Evolutionary conservation across 768 basidiomycete species (phyloP), one percentile per base, ranked within the genome.

Genomic region (Tephrocybe sp.): DNA sequence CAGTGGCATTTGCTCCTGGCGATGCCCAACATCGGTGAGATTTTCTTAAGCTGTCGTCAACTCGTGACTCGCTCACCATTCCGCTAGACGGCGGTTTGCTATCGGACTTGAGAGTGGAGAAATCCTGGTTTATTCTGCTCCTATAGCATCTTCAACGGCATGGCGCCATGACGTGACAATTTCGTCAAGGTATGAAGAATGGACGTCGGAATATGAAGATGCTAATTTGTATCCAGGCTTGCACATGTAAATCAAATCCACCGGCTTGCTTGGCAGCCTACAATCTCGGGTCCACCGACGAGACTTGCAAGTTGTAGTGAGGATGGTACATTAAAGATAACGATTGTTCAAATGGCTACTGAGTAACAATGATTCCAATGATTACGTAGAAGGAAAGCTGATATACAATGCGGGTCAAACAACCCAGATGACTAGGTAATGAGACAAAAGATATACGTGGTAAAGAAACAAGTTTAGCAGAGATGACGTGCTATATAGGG

Each of bases 221-320:
- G 47, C 33, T 27, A 38, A 47, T 38, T 3, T 36, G 45, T 33
- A 46, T 50, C 7, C 25, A 95, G 92, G 11, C 54, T 76, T 34
- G 82, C 84, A 4, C 93, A 95, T 64, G 75, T 86, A 29, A 81
- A 83, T 53, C 86, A 91, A 48, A 78, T 97, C 42, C 83, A 94
- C 58, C 79, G 79, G 49, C 70, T 97, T 47, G 75, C 83, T n/a
- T 97, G 91, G 91, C 77, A 86, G 30, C 82, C 85, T 24, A 64
- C 64, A 12, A 58, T 53, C 6, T 56, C 63, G 24, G 60, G 46
- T 11, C 58, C 55, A n/a, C 52, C 58, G 37, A 70, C 67, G 49
- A 75, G 82, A 51, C 76, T 97, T 45, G 94, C 91, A 27, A 91
- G 84, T 50, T 91, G 91, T 61, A 90, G 91, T 66, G 92, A 95